Evolutionary conservation across 164 flowering plant genomes (phyloP).

Genomic region (Vitis rotundifolia): DNA sequence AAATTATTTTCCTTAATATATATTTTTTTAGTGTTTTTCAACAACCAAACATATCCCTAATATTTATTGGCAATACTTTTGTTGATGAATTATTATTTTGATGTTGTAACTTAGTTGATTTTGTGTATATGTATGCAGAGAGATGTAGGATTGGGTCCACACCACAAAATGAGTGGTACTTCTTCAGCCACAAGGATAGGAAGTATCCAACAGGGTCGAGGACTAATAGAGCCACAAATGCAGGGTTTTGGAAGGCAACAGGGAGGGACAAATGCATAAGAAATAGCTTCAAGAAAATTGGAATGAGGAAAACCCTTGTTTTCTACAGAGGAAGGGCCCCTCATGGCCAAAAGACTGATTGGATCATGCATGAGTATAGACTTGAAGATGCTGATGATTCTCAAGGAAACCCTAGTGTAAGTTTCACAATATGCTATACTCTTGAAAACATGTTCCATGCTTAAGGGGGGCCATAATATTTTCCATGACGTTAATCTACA

Average conservation of each 20-base stretch:
- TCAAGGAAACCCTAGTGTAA: slow-evolving; percentile 33
- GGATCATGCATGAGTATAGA: slow-evolving; percentile 99
- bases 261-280: slow-evolving; percentile 96
- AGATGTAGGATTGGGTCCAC: slow-evolving; percentile 89
- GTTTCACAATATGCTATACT: background rate
- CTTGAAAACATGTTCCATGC: no score
- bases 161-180: slow-evolving; percentile 96
- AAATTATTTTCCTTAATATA: no score
- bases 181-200: slow-evolving; percentile 97
- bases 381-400: slow-evolving; percentile 75
- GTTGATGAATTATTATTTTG: background rate
- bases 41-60: no score
- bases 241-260: slow-evolving; percentile 98
- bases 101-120: background rate
- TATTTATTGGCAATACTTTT: no score
- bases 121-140: slow-evolving; percentile 37
- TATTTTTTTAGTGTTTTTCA: no score
- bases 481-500: no score
- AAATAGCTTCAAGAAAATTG: slow-evolving; percentile 79
- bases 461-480: no score
- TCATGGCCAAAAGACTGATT: slow-evolving; percentile 92
- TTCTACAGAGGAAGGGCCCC: slow-evolving; percentile 96
- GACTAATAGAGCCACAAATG: slow-evolving; percentile 85
- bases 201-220: slow-evolving; percentile 96
- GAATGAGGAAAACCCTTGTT: slow-evolving; percentile 94